Base-by-base conservation (phyloP, 306 rosid genomes). In the Myrica gale region DNA sequence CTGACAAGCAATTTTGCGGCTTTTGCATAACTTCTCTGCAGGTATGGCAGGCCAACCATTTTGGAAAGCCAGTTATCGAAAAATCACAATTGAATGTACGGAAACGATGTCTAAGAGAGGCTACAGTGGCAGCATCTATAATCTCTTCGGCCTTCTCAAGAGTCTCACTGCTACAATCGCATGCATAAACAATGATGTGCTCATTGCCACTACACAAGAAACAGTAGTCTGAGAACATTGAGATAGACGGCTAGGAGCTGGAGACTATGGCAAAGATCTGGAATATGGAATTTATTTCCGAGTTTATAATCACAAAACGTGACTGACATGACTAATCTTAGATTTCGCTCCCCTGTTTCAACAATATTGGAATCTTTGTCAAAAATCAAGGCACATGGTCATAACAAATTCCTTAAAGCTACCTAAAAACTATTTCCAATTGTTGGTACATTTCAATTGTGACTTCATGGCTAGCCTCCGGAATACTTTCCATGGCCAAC, bases 131-230 rank as follows among this genome's bases (percentile, higher is more conserved):
- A 7, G 86, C 82, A 50, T 74, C 67, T 74, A 95, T 75, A 55
- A 88, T 86, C 84, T 85, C 86, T 77, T 83, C 87, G 48, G 87
- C 96, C 73, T 87, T 89, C 73, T 86, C 88, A 79, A 92, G 89
- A 74, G 88, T 87, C 81, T 87, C 91, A 26, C 62, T 55, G 69
- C 98, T 89, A 72, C 98, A 95, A 70, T 95, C 98, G 26, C 98
- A 95, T 48, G 96, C 96, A 84, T 89, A 95, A 69, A 95, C 88
- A 71, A 71, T n/a, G 60, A 80, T 68, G 55, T 78, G 84, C 78
- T 88, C 90, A 65, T 89, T 90, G 74, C 88, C 95, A 67, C 98
- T 92, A 74, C 84, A 74, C 73, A 81, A 7, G 20, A 80, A 82
- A 84, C 17, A 19, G 54, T 20, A 47, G 39, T 45, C 74, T 45